These are phyloP conservation scores for Vinca minor DNA, from an alignment of 257 asterid genomes.

Conservation along the genomic window DNA sequence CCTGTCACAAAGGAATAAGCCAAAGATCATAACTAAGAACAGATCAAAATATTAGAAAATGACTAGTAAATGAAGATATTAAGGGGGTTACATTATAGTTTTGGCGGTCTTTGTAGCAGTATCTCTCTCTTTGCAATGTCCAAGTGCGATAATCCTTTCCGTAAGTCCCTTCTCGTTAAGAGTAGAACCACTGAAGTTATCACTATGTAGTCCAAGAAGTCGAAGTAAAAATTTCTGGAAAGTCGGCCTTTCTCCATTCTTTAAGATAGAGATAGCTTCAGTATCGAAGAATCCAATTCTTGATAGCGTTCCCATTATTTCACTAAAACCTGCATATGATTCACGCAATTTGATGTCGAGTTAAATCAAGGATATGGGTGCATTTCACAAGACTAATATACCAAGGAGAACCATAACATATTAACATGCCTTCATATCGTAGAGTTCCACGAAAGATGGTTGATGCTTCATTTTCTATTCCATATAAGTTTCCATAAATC, in stretches of 20 bases:
- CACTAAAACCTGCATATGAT: constrained; percentile 64
- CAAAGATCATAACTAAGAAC: neutral
- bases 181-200: constrained; percentile 20
- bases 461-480: constrained; percentile 71
- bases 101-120: constrained; percentile 60
- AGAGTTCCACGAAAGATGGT: constrained; percentile 91
- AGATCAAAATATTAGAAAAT: neutral
- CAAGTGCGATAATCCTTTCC: constrained; percentile 49
- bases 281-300: constrained; percentile 69
- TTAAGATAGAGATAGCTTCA: constrained; percentile 33
- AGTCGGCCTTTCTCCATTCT: constrained; percentile 44
- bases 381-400: neutral
- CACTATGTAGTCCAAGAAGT: constrained; percentile 31
- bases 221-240: constrained; percentile 32
- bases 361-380: neutral
- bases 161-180: constrained; percentile 49
- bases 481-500: constrained; percentile 76
- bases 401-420: neutral
- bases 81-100: constrained; percentile 51
- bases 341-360: constrained; percentile 3
- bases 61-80: neutral
- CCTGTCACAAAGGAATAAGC: constrained; percentile 24
- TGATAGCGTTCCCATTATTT: constrained; percentile 75
- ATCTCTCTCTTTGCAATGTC: constrained; percentile 44
- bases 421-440: constrained; percentile 71